Conservation (phyloP, 352 stramenopile species). For the Phytophthora ramorum region DNA sequence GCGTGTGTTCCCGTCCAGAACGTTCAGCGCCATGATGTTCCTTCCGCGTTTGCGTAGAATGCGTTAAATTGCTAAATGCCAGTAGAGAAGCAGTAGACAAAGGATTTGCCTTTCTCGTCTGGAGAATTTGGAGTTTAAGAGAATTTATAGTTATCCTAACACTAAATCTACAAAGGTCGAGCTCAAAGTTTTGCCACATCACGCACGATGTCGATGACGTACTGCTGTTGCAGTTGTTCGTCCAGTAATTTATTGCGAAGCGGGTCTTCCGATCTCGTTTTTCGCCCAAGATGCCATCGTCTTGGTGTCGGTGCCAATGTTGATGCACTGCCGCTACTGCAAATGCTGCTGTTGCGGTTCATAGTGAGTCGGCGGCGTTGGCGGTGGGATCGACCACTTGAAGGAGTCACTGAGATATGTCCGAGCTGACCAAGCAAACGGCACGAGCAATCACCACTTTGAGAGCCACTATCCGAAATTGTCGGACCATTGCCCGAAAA, state of each 20-base stretch:
- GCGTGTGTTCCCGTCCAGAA: constrained; percentile 44
- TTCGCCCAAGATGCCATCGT: constrained; percentile 17
- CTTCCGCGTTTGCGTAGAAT: constrained; percentile 1
- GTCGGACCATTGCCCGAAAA: constrained; percentile 16
- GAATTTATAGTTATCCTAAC: neutral
- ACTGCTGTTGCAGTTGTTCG: constrained; percentile 8
- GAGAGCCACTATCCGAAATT: constrained; percentile 2
- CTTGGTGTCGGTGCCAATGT: constrained; percentile 9
- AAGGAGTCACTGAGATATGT: constrained; percentile 6
- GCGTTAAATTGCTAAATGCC: constrained; percentile 18
- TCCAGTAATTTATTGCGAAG: constrained; percentile 26
- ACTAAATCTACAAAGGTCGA: neutral
- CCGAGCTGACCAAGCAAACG: constrained; percentile 20
- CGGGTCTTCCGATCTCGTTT: constrained; percentile 5
- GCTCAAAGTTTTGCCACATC: constrained; percentile 7
- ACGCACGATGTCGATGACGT: constrained; percentile 8
- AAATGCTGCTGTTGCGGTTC: constrained; percentile 19
- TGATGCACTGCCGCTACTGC: constrained; percentile 14
- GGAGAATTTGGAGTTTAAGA: neutral
- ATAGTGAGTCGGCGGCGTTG: constrained; percentile 2
- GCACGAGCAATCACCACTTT: constrained; percentile 14
- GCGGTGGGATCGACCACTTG: constrained; percentile 13
- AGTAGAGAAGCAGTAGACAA: neutral
- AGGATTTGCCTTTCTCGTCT: constrained; percentile 35
- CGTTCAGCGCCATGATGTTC: constrained; percentile 33